These are phyloP conservation scores for Colletotrichum brevisporum DNA, from an alignment of 2,329 filamentous ascomycete species.

Conservation along the genomic window DNA sequence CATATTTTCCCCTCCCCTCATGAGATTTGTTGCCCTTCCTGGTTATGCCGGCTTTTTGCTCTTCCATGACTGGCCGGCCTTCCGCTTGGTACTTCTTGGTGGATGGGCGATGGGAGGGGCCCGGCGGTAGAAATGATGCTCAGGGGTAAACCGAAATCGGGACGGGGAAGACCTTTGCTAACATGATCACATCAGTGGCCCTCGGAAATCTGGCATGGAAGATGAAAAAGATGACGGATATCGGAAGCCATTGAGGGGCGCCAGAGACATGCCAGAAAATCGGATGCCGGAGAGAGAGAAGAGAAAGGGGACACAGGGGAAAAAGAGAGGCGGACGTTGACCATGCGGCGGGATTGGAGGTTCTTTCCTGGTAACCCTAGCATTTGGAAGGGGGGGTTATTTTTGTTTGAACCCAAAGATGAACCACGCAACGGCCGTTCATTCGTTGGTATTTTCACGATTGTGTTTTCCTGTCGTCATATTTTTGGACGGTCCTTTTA, in stretches of 20 bases:
- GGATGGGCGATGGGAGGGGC: constrained; percentile 1
- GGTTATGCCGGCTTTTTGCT: not conserved
- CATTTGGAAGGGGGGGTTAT: constrained; percentile 17
- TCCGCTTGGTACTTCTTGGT: not conserved
- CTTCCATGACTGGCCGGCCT: not conserved
- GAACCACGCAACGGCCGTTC: constrained; percentile 40
- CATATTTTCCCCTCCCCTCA: not conserved
- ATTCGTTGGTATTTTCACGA: constrained; percentile 34
- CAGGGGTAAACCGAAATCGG: constrained; percentile 26
- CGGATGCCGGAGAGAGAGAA: constrained; percentile 7
- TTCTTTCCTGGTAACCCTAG: constrained; percentile 28
- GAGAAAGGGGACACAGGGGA: constrained; percentile 10
- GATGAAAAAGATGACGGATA: not conserved
- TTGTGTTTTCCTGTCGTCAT: constrained; percentile 13
- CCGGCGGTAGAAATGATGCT: constrained; percentile 17
- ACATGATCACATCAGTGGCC: constrained; percentile 31
- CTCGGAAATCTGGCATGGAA: constrained; percentile 8
- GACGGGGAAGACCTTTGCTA: constrained; percentile 24
- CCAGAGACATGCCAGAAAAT: not conserved
- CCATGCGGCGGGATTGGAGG: constrained; percentile 32
- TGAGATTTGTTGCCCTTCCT: not conserved
- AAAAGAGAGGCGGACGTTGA: constrained; percentile 10
- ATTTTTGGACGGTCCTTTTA: constrained; percentile 25
- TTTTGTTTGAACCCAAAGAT: constrained; percentile 25
- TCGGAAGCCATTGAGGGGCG: not conserved